Evolutionary conservation across 495 filamentous ascomycete species (phyloP), one percentile per base, ranked within the genome.

Genomic region (Daldinia bambusicola): DNA sequence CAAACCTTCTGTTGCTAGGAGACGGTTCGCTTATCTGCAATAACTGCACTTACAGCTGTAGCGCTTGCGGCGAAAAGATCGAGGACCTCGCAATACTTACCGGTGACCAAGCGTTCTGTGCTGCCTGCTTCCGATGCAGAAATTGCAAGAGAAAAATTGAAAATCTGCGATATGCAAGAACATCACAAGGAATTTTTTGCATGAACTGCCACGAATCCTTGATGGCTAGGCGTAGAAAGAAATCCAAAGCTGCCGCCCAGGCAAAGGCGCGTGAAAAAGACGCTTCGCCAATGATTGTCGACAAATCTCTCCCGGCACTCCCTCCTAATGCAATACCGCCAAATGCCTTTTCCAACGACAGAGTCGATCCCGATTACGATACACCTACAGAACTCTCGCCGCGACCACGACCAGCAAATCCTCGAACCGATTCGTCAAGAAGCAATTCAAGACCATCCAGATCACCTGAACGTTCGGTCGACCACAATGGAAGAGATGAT

Each of bases 121-220:
- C 94, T 22, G 94, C 91, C 36, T 99, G 96, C 81, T 99, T 99
- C 81, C 88, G 93, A 74, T 99, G 96, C 79, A 87, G 96, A 69
- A 99, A 98, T 78, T 99, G 96, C 86, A 99, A 98, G 81, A 86
- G 90, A 76, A 96, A 97, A 82, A 99, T 99, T 51, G 96, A 99
- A 78, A 99, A 99, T 77, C 84, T 99, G 59, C 92, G 96, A 75
- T 99, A 99, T 86, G 96, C 96, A 18, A 87, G 95, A 64, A 99
- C 96, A 0, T 98, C 96, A 10, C 95, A 98, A 78, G 96, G 96
- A 40, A 99, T 98, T 57, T 98, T 99, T 78, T 99, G 96, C 84
- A 99, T 99, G 96, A 94, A 91, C 76, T 99, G 96, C 77, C 96
- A 99, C 77, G 96, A 99, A 76, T 94, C 93, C n/a, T 80, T 99